phyloP scores from a whole-genome alignment of 2,329 filamentous ascomycete genomes.

The Verticillium albo-atrum region DNA sequence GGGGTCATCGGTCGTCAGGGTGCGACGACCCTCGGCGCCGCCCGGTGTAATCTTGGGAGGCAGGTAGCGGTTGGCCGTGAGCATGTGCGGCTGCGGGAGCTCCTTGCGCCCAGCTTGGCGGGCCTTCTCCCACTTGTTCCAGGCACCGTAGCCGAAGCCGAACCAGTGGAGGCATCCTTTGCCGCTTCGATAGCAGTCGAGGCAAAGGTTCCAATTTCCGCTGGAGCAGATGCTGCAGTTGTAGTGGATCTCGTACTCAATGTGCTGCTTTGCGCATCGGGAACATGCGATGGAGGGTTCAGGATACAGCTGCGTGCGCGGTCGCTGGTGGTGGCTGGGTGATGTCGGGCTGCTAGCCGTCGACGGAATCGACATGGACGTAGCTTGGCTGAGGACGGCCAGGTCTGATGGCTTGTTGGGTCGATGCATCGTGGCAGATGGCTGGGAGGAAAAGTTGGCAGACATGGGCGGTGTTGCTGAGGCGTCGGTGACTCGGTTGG shows the following conservation, averaged over 20 bases:
- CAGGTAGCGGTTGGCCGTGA: constrained; percentile 53
- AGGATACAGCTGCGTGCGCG: constrained; percentile 47
- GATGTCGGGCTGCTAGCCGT: constrained; percentile 26
- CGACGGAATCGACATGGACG: constrained; percentile 23
- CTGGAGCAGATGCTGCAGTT: constrained; percentile 68
- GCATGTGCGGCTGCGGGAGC: constrained; percentile 49
- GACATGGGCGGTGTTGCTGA: constrained; percentile 4
- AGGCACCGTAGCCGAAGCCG: constrained; percentile 74
- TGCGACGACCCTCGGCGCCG: constrained; percentile 50
- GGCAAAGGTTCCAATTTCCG: constrained; percentile 75
- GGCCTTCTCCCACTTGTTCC: constrained; percentile 59
- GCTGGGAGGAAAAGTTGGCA: constrained; percentile 12
- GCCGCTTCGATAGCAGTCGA: constrained; percentile 71
- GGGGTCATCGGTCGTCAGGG: constrained; percentile 64
- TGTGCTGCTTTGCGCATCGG: constrained; percentile 64
- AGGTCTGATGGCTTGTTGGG: constrained; percentile 34
- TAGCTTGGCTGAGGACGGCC: constrained; percentile 27
- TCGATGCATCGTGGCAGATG: constrained; percentile 12
- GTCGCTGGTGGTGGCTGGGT: constrained; percentile 29
- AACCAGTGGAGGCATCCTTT: constrained; percentile 83
- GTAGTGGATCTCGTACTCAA: constrained; percentile 85
- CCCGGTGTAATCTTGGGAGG: constrained; percentile 44
- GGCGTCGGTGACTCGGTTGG: constrained; percentile 23
- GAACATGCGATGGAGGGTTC: constrained; percentile 74
- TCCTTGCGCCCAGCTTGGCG: constrained; percentile 31